Base-by-base conservation (phyloP, 441 rosid species). In the Populus hybrid region DNA sequence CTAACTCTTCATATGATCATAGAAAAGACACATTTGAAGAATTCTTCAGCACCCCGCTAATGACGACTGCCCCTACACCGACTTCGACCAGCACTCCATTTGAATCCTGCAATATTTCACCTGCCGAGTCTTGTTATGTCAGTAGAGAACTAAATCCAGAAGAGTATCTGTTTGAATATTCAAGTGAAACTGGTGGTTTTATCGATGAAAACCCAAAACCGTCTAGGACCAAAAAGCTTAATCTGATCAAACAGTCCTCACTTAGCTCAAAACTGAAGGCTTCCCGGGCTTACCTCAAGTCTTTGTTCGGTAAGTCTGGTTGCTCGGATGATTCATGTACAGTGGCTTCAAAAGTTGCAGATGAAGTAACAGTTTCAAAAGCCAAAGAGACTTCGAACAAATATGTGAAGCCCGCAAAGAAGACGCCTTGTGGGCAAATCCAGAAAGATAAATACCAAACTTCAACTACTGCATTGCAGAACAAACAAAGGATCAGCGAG, bases 81-180 rank as follows among this genome's bases (percentile, higher is more conserved):
- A 84, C 89, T 1, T 75, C 88, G 1, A 80, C 82, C 35, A 87
- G 86, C 78, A 95, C 98, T 9, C 98, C 98, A 2, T 95, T 88
- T 69, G 83, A 84, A 69, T 80, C 82, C 65, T 81, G 78, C 82
- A 69, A 81, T 75, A 79, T 84, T 74, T 50, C 82, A n/a, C 82
- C 90, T 67, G 73, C 90, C 66, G 87, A 83, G 26, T 95, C 98
- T 4, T 90, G 96, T 68, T 86, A 77, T 16, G 93, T 84, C 64
- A 93, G 75, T 84, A 90, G 92, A 72, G 99, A 93, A 85, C 88
- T 95, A 68, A 90, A 89, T 78, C 87, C 89, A 2, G 85, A 87
- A 63, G 97, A 89, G 74, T 90, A 87, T 69, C 84, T 90, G 32
- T 73, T 72, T 1, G 84, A 85, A 8, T 87, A 81, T 75, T 73